Conservation (phyloP, 345 rosid genomes). For the Salix caprea region DNA sequence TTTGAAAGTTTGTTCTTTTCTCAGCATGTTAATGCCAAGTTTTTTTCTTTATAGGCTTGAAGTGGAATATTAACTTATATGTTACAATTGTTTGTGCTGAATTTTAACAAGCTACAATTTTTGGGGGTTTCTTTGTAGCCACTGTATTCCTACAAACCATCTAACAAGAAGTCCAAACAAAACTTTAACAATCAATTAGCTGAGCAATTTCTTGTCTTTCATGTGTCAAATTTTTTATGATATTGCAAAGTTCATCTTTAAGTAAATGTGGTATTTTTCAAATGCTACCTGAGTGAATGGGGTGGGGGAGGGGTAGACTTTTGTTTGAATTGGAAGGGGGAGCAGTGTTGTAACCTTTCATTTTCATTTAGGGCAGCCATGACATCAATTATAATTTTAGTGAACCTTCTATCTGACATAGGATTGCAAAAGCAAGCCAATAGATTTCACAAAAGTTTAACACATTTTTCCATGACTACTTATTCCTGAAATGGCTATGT, state of each 20-base stretch:
- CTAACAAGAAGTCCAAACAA: not conserved
- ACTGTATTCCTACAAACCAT: not conserved
- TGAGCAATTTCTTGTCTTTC: not conserved
- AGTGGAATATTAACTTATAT: not conserved
- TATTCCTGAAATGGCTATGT: not conserved
- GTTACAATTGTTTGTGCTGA: not conserved
- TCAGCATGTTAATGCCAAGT: not conserved
- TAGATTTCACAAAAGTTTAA: not conserved
- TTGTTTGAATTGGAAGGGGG: too few relatives aligned
- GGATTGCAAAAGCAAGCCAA: not conserved
- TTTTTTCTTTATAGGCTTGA: not conserved
- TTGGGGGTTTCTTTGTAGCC: too few relatives aligned
- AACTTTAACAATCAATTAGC: not conserved
- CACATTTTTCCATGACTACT: not conserved
- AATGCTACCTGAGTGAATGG: too few relatives aligned
- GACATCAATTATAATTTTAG: not conserved
- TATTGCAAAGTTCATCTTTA: not conserved
- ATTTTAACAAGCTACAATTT: not conserved
- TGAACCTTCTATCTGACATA: not conserved
- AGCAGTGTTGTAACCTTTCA: not conserved
- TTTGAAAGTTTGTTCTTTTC: not conserved
- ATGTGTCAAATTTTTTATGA: not conserved
- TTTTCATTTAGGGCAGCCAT: not conserved
- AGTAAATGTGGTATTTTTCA: not conserved
- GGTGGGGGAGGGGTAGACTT: too few relatives aligned